Base-by-base conservation (phyloP, 495 filamentous ascomycete genomes). In the Entonaema liquescens region DNA sequence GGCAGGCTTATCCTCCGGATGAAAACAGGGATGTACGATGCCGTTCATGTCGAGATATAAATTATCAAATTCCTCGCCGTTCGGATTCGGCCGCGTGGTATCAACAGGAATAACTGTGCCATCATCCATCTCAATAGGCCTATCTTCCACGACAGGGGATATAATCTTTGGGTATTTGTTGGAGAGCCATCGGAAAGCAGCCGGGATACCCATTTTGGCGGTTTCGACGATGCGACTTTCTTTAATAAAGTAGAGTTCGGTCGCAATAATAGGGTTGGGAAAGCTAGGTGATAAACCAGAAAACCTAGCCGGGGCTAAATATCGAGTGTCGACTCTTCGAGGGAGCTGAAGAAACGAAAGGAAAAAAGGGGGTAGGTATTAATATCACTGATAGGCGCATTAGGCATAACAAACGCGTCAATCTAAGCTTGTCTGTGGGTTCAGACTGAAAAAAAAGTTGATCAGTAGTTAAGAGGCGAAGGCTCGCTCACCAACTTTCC, bases 1-100 rank as follows among this genome's bases (percentile, higher is more conserved):
- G 4, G 95, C 87, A 3, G 95, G 93, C 66, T 86, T 90, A 70
- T 98, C 95, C 80, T 99, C 95, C 2, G 95, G 95, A 81, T 99
- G 95, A 5, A 94, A 97, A 82, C 95, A 99, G 2, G 96, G 96
- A 87, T 99, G 95, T 49, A 99, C 95, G 71, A 99, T 99, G 78
- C 95, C 95, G 82, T 99, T 99, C 95, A 99, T 98, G 76, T 99
- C 95, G 58, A 99, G 88, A 76, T 98, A 99, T 2, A 99, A 85
- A 76, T 98, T 99, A 80, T 99, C 95, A 74, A 95, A 92, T 78
- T 98, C 94, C 79, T 98, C 95, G 79, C 94, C 94, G 82, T 99
- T 99, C 5, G 95, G 95, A 79, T 99, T 99, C 2, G 92, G 89
- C 28, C 85, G 81, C n/a, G 90, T 91, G 19, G 84, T 86, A 75